Evolutionary conservation across 163 green algal genomes (phyloP), one percentile per base, ranked within the genome.

Genomic region (Volvox carteri): DNA sequence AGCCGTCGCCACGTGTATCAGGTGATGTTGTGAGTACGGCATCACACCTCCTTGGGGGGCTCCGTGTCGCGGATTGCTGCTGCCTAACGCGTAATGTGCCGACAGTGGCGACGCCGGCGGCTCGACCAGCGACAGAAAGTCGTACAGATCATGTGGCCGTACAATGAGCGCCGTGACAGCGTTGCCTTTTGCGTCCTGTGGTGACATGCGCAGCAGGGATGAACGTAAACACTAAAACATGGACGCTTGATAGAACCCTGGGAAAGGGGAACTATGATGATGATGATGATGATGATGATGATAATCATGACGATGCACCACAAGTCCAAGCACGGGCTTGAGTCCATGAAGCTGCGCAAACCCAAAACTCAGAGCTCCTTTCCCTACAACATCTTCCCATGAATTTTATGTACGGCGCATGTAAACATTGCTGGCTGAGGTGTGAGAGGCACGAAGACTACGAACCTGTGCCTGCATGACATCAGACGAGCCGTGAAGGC

Each of bases 81-180:
- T 37, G 33, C 33, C 37, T 33, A 35, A 28, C 18, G 67, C 11
- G n/a, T 21, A 4, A 11, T 35, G 18, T 48, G 67, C 67, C 67
- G 39, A 44, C 30, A 21, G 30, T 19, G 33, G n/a, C 65, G 65
- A 1, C 65, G 65, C 9, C 33, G 33, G 65, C 33, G 70, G 70
- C 37, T 35, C 37, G 23, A 78, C 12, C 37, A 37, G 56, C 70
- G 37, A 56, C 70, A 78, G 39, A 19, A 78, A 58, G 39, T 58
- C 39, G 37, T 78, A 78, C 37, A 78, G 70, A 4, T 78, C 39
- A 41, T 75, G 65, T 33, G 65, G 65, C 30, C 48, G 48, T 58
- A 58, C 48, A 58, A 11, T 11, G 14, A 58, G 14, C 48, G 48
- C 11, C 48, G 14, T 23, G 48, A 11, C 11, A 58, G 48, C 12